Evolutionary conservation across 2,329 filamentous ascomycete genomes (phyloP).

Genomic region (Teratosphaeria destructans): DNA sequence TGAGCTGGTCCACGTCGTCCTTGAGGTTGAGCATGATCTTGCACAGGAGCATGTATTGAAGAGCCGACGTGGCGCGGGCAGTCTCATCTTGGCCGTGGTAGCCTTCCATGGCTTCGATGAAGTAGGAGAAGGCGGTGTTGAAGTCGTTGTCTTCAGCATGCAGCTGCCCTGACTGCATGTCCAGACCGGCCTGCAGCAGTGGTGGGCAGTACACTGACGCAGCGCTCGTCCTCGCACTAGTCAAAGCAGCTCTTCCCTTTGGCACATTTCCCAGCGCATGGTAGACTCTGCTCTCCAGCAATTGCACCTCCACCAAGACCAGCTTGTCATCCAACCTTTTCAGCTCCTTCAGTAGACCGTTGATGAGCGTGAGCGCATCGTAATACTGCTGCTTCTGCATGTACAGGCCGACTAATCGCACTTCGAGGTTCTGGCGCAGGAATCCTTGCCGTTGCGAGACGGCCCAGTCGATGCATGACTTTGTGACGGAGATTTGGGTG

Average conservation of each 20-base stretch:
- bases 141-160: slow-evolving; percentile 99
- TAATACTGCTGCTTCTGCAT: slow-evolving; percentile 98
- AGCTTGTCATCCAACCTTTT: slow-evolving; percentile 98
- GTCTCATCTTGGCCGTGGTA: slow-evolving; percentile 89
- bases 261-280: slow-evolving; percentile 93
- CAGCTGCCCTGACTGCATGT: slow-evolving; percentile 99
- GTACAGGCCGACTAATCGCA: slow-evolving; percentile 82
- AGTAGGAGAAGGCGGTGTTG: slow-evolving; percentile 97
- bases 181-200: slow-evolving; percentile 84
- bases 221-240: slow-evolving; percentile 85
- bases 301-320: slow-evolving; percentile 92
- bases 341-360: slow-evolving; percentile 86
- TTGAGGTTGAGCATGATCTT: slow-evolving; percentile 98
- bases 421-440: slow-evolving; percentile 95
- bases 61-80: slow-evolving; percentile 80
- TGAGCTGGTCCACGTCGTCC: slow-evolving; percentile 90
- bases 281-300: slow-evolving; percentile 93
- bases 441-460: slow-evolving; percentile 89
- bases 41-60: slow-evolving; percentile 99
- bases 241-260: slow-evolving; percentile 90
- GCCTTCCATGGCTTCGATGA: slow-evolving; percentile 95
- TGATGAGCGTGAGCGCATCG: slow-evolving; percentile 92
- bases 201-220: slow-evolving; percentile 97
- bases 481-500: slow-evolving; percentile 87
- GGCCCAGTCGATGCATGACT: slow-evolving; percentile 99